Conservation (phyloP, 1,284 basidiomycete genomes). For the Cutaneotrichosporon cutaneum region DNA sequence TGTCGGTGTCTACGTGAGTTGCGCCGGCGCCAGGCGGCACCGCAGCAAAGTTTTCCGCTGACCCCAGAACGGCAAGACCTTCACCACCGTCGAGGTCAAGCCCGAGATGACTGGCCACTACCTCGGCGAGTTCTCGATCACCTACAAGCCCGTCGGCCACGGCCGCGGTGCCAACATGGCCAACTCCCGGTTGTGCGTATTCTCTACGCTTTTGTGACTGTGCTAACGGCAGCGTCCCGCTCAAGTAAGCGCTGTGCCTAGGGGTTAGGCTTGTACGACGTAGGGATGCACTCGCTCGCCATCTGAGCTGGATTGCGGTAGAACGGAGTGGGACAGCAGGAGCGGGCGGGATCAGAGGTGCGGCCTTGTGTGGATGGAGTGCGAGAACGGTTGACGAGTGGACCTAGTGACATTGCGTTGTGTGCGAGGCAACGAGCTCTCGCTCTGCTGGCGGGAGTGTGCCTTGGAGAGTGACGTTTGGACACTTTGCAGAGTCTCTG, state of each 20-base stretch:
- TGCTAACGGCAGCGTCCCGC: slow-evolving; percentile 54
- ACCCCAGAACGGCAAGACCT: slow-evolving; percentile 63
- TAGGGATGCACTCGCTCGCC: slow-evolving; percentile 29
- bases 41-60: not conserved
- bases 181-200: slow-evolving; percentile 62
- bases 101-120: slow-evolving; percentile 99
- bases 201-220: slow-evolving; percentile 13
- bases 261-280: slow-evolving; percentile 33
- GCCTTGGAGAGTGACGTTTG: too few relatives aligned
- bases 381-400: too few relatives aligned
- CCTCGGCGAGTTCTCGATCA: slow-evolving; percentile 87
- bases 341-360: too few relatives aligned
- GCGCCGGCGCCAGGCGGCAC: too few relatives aligned
- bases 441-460: too few relatives aligned
- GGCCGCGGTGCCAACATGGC: slow-evolving; percentile 81
- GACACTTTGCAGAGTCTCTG: too few relatives aligned
- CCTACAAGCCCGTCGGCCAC: slow-evolving; percentile 99
- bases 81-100: slow-evolving; percentile 98
- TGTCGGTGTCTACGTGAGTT: slow-evolving; percentile 79
- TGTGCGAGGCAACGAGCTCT: too few relatives aligned
- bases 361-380: too few relatives aligned
- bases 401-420: too few relatives aligned
- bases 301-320: slow-evolving; percentile 3
- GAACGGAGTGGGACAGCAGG: not conserved
- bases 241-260: slow-evolving; percentile 56